Evolutionary conservation across 2,329 filamentous ascomycete species (phyloP).

Genomic region (Monascus ruber): DNA sequence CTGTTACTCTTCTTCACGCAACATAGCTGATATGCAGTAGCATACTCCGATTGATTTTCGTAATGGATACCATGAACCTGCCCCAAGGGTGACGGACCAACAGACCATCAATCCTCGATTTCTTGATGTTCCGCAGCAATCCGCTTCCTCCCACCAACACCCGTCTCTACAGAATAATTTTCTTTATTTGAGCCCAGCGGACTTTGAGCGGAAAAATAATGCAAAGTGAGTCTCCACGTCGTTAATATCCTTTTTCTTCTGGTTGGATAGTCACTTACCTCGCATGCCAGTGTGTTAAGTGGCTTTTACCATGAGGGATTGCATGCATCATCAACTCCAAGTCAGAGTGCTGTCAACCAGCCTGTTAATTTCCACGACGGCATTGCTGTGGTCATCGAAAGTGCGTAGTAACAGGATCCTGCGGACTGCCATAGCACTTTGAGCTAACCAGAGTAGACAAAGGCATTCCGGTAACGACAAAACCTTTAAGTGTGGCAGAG

Average conservation of each 20-base stretch:
- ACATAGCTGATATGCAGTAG: conserved; percentile 9
- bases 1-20: not conserved
- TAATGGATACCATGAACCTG: conserved; percentile 16
- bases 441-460: too few species aligned
- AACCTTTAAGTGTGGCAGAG: too few species aligned
- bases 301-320: conserved; percentile 9
- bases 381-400: not conserved
- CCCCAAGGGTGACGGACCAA: conserved; percentile 14
- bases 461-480: too few species aligned
- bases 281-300: conserved; percentile 9
- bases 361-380: not conserved
- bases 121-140: conserved; percentile 18
- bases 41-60: conserved; percentile 18
- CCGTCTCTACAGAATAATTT: conserved; percentile 15
- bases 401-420: not conserved
- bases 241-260: not conserved
- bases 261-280: not conserved
- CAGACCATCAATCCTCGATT: conserved; percentile 32
- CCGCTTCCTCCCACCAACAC: conserved; percentile 10
- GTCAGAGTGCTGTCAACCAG: not conserved
- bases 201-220: conserved; percentile 15
- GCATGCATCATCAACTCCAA: not conserved
- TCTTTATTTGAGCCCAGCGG: conserved; percentile 16
- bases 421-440: too few species aligned
- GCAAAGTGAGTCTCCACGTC: conserved; percentile 16